phyloP scores from a whole-genome alignment of 2,329 filamentous ascomycete genomes.

The Colletotrichum kahawae region DNA sequence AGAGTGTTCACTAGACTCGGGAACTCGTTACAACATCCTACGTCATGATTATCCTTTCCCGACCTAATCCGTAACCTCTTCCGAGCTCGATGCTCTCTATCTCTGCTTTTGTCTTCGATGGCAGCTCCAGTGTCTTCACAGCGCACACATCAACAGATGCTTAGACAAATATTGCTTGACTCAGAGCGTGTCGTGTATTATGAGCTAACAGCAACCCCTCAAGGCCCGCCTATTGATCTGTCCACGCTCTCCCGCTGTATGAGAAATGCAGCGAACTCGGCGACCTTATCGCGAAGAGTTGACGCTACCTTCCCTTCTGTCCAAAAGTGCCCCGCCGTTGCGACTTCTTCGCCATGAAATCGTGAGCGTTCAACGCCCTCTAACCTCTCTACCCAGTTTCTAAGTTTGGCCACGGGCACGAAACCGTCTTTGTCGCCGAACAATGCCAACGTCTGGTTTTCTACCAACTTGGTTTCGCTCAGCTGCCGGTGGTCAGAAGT shows the following conservation, averaged over 20 bases:
- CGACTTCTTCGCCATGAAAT: constrained; percentile 55
- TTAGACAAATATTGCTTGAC: neutral
- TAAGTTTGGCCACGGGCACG: constrained; percentile 67
- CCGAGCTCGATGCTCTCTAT: neutral
- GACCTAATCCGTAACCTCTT: neutral
- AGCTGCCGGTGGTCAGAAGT: constrained; percentile 2
- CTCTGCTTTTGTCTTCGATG: neutral
- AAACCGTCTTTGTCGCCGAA: constrained; percentile 81
- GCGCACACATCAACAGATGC: neutral
- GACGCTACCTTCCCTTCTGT: constrained; percentile 54
- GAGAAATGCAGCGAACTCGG: constrained; percentile 28
- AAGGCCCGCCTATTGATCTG: neutral
- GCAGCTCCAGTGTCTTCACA: neutral
- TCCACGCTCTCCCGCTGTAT: neutral
- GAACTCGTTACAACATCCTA: neutral
- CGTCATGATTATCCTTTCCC: neutral
- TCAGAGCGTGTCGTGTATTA: neutral
- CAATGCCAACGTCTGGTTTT: constrained; percentile 68
- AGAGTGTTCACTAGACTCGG: neutral
- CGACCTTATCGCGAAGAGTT: constrained; percentile 35
- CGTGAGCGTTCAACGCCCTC: constrained; percentile 42
- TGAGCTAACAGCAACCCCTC: neutral
- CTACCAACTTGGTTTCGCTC: constrained; percentile 61
- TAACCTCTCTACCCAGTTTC: constrained; percentile 68
- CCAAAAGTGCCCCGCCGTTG: constrained; percentile 68